Evolutionary conservation across 2,329 filamentous ascomycete species (phyloP).

Genomic region (Talaromyces marneffei): DNA sequence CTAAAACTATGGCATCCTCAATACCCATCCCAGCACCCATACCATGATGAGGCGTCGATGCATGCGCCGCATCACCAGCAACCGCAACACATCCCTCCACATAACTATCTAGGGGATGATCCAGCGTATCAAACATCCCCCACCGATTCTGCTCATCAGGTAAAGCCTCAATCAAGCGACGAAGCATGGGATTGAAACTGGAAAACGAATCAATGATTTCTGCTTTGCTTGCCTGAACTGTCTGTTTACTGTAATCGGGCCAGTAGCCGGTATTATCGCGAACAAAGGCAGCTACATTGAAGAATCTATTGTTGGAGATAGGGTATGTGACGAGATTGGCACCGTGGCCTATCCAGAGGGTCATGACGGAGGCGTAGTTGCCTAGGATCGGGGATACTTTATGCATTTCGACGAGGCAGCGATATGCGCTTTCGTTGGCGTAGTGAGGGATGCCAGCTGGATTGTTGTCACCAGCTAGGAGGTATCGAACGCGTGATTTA

Average conservation of each 20-base stretch:
- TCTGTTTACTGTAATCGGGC: conserved; percentile 1
- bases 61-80: conserved; percentile 26
- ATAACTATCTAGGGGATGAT: background rate
- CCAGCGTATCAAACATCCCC: conserved; percentile 2
- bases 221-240: background rate
- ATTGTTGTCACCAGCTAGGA: conserved; percentile 4
- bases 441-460: background rate
- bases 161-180: background rate
- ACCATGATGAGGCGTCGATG: conserved; percentile 23
- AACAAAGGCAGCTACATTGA: conserved; percentile 26
- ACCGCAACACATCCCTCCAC: conserved; percentile 8
- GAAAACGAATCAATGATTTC: background rate
- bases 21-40: conserved; percentile 24
- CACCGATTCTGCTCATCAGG: conserved; percentile 1
- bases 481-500: conserved; percentile 15
- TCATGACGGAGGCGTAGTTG: background rate
- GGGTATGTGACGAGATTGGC: conserved; percentile 15
- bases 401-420: background rate
- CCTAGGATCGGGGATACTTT: background rate
- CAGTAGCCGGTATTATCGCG: background rate
- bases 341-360: background rate
- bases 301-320: conserved; percentile 17
- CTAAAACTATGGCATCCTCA: conserved; percentile 23
- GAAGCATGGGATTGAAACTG: background rate
- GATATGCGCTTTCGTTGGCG: background rate